Percentiles rank a stretch among this genome's conserved stretches.
These are phyloP conservation scores for Colletotrichum magnum DNA, from an alignment of 2,329 filamentous ascomycete species.

Conservation along the genomic window DNA sequence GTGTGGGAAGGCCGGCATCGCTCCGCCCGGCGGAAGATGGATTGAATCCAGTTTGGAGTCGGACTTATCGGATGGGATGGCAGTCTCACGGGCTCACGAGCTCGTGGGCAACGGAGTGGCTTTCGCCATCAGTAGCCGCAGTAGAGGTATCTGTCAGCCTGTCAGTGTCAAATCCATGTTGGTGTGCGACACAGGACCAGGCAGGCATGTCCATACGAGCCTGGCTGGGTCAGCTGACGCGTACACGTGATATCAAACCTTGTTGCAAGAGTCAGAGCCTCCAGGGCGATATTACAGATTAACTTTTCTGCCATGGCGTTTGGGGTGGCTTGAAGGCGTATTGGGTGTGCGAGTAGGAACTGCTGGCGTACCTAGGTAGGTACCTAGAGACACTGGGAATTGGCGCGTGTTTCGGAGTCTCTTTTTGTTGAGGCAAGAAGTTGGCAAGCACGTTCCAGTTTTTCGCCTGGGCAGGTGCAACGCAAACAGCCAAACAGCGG, in stretches of 20 bases:
- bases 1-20: conserved; percentile 24
- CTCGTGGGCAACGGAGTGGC: neutral
- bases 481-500: conserved; percentile 33
- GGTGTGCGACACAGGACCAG: neutral
- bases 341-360: neutral
- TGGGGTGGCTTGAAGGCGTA: neutral
- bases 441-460: conserved; percentile 5
- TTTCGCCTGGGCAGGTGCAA: neutral
- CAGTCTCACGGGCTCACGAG: neutral
- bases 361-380: too few relatives aligned
- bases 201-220: neutral
- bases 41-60: neutral
- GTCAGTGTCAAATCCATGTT: conserved; percentile 11
- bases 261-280: conserved; percentile 10
- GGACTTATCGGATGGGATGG: too few relatives aligned
- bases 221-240: conserved; percentile 32
- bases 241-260: conserved; percentile 38
- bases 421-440: conserved; percentile 30
- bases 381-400: neutral
- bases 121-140: neutral
- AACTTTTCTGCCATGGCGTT: conserved; percentile 10
- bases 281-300: neutral
- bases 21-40: conserved; percentile 37
- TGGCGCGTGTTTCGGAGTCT: conserved; percentile 21
- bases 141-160: neutral